Evolutionary conservation across 768 basidiomycete genomes (phyloP).

Genomic region (Russula sp.): DNA sequence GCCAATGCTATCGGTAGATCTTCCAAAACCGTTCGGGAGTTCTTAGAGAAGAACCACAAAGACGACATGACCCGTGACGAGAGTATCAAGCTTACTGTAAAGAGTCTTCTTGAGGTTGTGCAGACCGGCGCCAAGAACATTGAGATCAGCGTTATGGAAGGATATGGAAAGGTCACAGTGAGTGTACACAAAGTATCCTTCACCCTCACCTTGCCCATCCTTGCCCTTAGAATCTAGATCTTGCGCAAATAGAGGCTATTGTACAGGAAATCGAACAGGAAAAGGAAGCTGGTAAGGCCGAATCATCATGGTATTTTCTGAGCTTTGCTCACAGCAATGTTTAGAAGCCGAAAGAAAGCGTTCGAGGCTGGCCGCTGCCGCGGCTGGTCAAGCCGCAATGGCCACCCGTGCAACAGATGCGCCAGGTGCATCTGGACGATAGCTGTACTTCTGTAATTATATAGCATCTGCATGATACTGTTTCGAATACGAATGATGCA

Average conservation of each 20-base stretch:
- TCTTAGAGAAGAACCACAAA: slow-evolving; percentile 96
- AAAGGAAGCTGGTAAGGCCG: slow-evolving; percentile 81
- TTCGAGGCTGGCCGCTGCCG: slow-evolving; percentile 83
- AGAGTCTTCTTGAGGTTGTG: slow-evolving; percentile 93
- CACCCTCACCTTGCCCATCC: not conserved
- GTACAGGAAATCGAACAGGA: slow-evolving; percentile 93
- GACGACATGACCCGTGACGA: slow-evolving; percentile 86
- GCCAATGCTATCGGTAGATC: slow-evolving; percentile 98
- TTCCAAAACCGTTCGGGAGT: slow-evolving; percentile 97
- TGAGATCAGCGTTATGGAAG: slow-evolving; percentile 96
- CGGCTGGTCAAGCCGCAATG: slow-evolving; percentile 90
- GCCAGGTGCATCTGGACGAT: slow-evolving; percentile 33
- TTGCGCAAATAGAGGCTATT: slow-evolving; percentile 84
- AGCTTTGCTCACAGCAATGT: slow-evolving; percentile 3
- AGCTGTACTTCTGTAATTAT: slow-evolving; percentile 16
- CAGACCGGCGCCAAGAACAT: slow-evolving; percentile 99
- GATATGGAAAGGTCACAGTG: slow-evolving; percentile 89
- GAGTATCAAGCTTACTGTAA: slow-evolving; percentile 90
- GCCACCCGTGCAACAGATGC: slow-evolving; percentile 44
- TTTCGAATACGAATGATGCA: too few species aligned
- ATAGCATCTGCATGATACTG: not conserved
- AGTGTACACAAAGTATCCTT: slow-evolving; percentile 23
- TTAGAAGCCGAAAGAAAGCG: slow-evolving; percentile 94
- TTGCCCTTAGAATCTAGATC: slow-evolving; percentile 64
- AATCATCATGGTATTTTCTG: not conserved